Conservation (phyloP, 208 protist species). For the Acanthamoeba castellanii region DNA sequence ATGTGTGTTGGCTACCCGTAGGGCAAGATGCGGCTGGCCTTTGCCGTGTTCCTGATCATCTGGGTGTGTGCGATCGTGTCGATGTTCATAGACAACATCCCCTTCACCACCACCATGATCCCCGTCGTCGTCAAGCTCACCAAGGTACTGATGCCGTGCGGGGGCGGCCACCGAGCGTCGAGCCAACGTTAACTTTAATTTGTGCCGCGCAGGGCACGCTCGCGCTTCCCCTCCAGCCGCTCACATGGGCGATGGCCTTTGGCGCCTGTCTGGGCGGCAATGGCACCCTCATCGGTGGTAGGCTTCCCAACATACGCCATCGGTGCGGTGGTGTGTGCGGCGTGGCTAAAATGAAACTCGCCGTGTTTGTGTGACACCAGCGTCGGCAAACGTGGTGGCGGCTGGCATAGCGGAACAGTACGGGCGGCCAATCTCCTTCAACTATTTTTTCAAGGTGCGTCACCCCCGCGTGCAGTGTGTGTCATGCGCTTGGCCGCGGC, state of each 20-base stretch:
- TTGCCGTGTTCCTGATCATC: constrained; percentile 77
- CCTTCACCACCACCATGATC: constrained; percentile 75
- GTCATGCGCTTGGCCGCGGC: neutral
- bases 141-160: too few species aligned
- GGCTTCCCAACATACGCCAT: neutral
- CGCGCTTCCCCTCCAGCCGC: constrained; percentile 85
- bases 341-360: too few species aligned
- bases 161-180: too few species aligned
- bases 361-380: neutral
- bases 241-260: constrained; percentile 87
- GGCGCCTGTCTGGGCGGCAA: constrained; percentile 89
- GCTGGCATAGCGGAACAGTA: constrained; percentile 81
- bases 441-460: constrained; percentile 77
- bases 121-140: constrained; percentile 78
- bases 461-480: neutral
- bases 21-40: constrained; percentile 63
- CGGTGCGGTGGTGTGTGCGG: too few species aligned
- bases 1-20: too few species aligned
- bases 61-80: constrained; percentile 84
- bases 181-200: too few species aligned
- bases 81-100: constrained; percentile 80
- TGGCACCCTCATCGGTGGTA: constrained; percentile 87
- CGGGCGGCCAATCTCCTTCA: constrained; percentile 82
- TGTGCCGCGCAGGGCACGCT: constrained; percentile 59
- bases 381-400: constrained; percentile 85